Percentiles rank a stretch among this genome's conserved stretches.
Conservation (phyloP, 371 early-diverging fungal species). For the Smittium mucronatum region DNA sequence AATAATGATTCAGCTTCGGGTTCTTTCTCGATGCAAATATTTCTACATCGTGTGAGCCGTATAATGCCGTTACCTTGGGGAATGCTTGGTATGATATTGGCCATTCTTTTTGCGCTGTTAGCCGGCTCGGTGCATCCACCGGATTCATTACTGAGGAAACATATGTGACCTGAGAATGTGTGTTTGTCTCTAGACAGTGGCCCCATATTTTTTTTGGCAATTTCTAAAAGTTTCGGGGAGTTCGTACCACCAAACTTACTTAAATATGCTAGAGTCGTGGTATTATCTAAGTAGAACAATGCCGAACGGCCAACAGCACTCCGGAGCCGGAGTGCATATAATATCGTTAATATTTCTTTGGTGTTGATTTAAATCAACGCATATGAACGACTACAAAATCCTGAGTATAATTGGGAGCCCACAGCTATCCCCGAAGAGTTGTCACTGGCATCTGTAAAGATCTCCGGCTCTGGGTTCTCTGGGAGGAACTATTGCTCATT, state of each 20-base stretch:
- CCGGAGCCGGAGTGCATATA: not conserved
- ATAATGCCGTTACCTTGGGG: not conserved
- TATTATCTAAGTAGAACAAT: not conserved
- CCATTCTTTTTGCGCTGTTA: not conserved
- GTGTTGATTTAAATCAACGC: not conserved
- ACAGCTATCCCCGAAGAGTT: not conserved
- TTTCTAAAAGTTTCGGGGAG: not conserved
- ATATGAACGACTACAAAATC: not conserved
- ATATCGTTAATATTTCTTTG: not conserved
- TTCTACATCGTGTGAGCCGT: not conserved
- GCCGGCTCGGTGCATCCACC: not conserved
- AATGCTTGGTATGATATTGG: not conserved
- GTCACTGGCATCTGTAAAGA: not conserved
- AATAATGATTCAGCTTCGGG: not conserved
- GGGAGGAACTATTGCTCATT: not conserved
- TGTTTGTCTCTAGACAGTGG: not conserved
- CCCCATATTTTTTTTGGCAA: not conserved
- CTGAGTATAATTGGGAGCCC: not conserved
- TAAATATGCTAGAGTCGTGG: not conserved
- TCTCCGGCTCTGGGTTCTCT: not conserved
- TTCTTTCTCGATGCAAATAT: not conserved
- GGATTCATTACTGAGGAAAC: not conserved
- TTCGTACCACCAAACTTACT: not conserved
- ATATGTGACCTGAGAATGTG: not conserved
- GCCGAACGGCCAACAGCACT: not conserved